Conservation (phyloP, 805 yeast genomes). For the Debaryomyces maramus region DNA sequence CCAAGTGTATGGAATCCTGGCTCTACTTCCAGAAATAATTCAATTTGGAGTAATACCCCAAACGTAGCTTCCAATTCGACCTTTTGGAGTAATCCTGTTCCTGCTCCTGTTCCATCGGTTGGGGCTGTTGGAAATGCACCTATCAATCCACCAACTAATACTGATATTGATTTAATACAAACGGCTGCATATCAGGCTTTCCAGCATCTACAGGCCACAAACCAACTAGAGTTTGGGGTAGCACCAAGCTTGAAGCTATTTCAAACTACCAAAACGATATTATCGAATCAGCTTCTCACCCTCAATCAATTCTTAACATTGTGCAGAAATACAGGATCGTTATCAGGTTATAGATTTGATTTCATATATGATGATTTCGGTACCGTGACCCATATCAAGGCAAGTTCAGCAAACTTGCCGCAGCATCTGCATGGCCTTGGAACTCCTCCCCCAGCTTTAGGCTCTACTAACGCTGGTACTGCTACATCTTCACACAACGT, state of each 20-base stretch:
- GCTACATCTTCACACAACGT: not conserved
- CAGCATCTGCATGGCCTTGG: not conserved
- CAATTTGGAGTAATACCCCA: constrained; percentile 31
- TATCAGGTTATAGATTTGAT: constrained; percentile 37
- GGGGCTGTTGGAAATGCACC: constrained; percentile 1
- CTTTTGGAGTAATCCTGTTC: constrained; percentile 8
- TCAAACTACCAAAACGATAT: constrained; percentile 30
- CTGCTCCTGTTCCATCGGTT: constrained; percentile 10
- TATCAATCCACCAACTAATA: constrained; percentile 1
- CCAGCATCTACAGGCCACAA: constrained; percentile 32
- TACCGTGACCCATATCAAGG: constrained; percentile 43
- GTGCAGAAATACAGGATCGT: constrained; percentile 23
- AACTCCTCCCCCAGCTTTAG: not conserved
- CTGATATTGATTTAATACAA: constrained; percentile 39
- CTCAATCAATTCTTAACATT: constrained; percentile 33
- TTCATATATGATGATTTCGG: constrained; percentile 47
- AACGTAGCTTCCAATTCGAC: constrained; percentile 6
- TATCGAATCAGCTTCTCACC: constrained; percentile 27
- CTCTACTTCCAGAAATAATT: constrained; percentile 21
- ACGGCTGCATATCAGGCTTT: constrained; percentile 43
- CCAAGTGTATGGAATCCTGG: constrained; percentile 15
- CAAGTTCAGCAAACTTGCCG: constrained; percentile 5
- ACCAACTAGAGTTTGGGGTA: constrained; percentile 36
- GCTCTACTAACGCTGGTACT: not conserved
- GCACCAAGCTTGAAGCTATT: constrained; percentile 35